These are phyloP conservation scores for Psilocybe sp. DNA, from an alignment of 768 basidiomycete genomes.

Conservation along the genomic window DNA sequence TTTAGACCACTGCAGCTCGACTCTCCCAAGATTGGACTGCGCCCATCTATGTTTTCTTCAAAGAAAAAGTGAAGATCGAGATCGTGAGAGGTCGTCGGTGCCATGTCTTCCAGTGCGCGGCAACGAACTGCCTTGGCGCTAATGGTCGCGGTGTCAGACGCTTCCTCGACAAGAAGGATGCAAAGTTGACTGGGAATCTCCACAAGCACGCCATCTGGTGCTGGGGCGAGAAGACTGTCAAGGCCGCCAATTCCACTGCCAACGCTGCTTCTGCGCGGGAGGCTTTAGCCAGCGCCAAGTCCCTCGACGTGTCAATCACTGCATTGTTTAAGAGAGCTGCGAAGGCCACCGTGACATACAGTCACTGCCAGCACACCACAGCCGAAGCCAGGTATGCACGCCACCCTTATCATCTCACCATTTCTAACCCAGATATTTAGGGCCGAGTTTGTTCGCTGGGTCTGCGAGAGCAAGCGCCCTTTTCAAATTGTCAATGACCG, in stretches of 20 bases:
- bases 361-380: constrained; percentile 22
- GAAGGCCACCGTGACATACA: constrained; percentile 27
- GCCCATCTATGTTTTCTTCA: too few species aligned
- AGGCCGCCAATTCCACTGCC: constrained; percentile 9
- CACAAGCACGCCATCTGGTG: too few species aligned
- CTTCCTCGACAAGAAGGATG: too few species aligned
- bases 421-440: not conserved
- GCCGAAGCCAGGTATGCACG: constrained; percentile 18
- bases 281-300: not conserved
- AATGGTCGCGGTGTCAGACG: too few species aligned
- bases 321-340: constrained; percentile 24
- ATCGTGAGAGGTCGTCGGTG: too few species aligned
- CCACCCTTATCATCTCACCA: not conserved
- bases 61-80: too few species aligned
- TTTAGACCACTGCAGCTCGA: too few species aligned
- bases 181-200: too few species aligned
- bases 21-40: too few species aligned
- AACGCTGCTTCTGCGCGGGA: constrained; percentile 7
- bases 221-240: not conserved
- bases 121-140: too few species aligned
- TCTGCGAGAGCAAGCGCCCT: constrained; percentile 7
- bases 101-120: too few species aligned
- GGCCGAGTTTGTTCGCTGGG: constrained; percentile 29
- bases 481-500: constrained; percentile 13
- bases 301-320: constrained; percentile 20